Conservation (phyloP, 2,329 filamentous ascomycete genomes). For the Chaetomium olivaceum region DNA sequence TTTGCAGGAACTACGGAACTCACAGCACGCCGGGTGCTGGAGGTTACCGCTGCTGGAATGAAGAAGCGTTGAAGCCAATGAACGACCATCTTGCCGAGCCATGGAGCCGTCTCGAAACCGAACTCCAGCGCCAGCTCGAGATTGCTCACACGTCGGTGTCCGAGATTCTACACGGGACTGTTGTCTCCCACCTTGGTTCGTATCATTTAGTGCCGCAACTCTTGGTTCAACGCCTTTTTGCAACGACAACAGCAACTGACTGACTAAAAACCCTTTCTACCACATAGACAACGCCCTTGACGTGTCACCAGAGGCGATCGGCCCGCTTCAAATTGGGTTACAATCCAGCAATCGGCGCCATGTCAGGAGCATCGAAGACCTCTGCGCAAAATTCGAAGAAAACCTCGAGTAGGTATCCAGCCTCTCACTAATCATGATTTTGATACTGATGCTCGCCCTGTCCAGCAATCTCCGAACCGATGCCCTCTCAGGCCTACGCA, state of each 20-base stretch:
- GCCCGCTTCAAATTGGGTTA: slow-evolving; percentile 35
- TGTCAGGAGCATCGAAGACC: slow-evolving; percentile 34
- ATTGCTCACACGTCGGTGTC: not conserved
- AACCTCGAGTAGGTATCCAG: slow-evolving; percentile 19
- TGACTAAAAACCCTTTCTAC: not conserved
- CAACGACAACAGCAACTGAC: not conserved
- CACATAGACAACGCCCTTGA: slow-evolving; percentile 24
- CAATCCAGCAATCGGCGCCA: slow-evolving; percentile 35
- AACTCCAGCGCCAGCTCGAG: slow-evolving; percentile 27
- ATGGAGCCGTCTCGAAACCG: slow-evolving; percentile 37
- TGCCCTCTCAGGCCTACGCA: slow-evolving; percentile 41
- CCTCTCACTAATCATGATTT: not conserved
- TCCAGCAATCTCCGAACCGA: slow-evolving; percentile 40
- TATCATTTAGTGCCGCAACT: not conserved
- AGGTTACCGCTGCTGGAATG: slow-evolving; percentile 47
- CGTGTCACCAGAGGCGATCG: not conserved
- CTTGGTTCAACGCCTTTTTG: not conserved
- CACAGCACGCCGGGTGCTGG: slow-evolving; percentile 34
- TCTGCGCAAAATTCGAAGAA: slow-evolving; percentile 32
- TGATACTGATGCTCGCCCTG: not conserved
- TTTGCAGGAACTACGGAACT: slow-evolving; percentile 45
- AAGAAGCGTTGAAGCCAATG: slow-evolving; percentile 45
- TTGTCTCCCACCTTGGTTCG: slow-evolving; percentile 4
- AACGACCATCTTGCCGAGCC: slow-evolving; percentile 35
- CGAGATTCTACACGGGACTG: not conserved